Percentiles rank a stretch among this genome's conserved stretches.
These are phyloP conservation scores for Coemansia sp. DNA, from an alignment of 192 early-diverging fungal species.

Conservation along the genomic window DNA sequence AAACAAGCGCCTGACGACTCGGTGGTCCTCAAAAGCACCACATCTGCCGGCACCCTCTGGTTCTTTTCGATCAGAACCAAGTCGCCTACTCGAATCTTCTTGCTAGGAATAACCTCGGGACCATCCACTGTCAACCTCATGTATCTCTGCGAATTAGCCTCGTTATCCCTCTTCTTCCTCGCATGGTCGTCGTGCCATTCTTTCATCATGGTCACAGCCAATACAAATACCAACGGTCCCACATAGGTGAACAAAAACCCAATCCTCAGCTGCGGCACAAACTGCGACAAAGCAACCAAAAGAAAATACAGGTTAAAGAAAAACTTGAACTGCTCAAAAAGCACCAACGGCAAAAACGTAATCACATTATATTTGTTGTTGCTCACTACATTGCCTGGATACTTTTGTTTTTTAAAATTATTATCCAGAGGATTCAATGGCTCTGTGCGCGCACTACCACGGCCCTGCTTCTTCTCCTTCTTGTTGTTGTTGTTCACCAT, in stretches of 20 bases:
- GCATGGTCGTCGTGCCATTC: conserved; percentile 90
- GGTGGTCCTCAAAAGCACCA: conserved; percentile 82
- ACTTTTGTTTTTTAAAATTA: conserved; percentile 48
- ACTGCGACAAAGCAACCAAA: conserved; percentile 88
- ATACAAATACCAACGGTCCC: conserved; percentile 90
- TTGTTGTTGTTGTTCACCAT: neutral
- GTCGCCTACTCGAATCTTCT: conserved; percentile 88
- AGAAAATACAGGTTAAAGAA: conserved; percentile 97
- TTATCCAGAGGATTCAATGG: conserved; percentile 52
- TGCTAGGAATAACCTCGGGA: conserved; percentile 66
- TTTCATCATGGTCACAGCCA: conserved; percentile 88
- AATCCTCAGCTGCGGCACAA: conserved; percentile 79
- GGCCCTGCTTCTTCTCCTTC: neutral
- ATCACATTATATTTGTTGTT: conserved; percentile 88
- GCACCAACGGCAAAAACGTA: conserved; percentile 77
- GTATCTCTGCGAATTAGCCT: conserved; percentile 90
- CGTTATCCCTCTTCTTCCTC: conserved; percentile 76
- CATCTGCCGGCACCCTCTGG: conserved; percentile 89
- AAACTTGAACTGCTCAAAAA: conserved; percentile 91
- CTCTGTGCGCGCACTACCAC: conserved; percentile 32
- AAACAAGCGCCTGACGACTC: conserved; percentile 87
- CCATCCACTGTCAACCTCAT: conserved; percentile 64
- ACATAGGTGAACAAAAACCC: conserved; percentile 91
- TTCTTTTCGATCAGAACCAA: conserved; percentile 83
- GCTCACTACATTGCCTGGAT: conserved; percentile 77